Evolutionary conservation across 2,329 filamentous ascomycete genomes (phyloP).

Genomic region (Stachybotrys chartarum): DNA sequence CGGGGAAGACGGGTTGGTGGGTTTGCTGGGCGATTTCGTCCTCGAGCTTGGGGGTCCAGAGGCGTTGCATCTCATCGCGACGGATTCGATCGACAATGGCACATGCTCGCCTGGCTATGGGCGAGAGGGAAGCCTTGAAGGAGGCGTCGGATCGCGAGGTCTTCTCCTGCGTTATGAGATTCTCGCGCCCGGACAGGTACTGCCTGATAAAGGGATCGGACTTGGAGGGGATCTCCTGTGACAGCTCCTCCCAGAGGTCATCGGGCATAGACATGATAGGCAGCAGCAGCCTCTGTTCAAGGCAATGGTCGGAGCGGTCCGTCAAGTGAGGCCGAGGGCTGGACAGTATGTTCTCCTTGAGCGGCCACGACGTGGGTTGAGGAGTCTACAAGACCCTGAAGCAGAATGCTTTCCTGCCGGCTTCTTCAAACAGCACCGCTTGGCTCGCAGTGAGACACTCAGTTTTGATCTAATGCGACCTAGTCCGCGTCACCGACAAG

Average conservation of each 20-base stretch:
- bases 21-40: constrained; percentile 57
- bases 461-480: neutral
- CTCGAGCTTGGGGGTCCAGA: constrained; percentile 72
- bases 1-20: constrained; percentile 66
- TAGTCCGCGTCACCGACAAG: too few species aligned
- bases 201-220: constrained; percentile 74
- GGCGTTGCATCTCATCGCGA: constrained; percentile 62
- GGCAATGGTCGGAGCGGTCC: neutral
- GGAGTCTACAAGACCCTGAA: neutral
- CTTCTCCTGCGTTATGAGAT: constrained; percentile 74
- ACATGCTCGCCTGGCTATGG: constrained; percentile 70
- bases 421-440: too few species aligned
- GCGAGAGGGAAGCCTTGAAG: constrained; percentile 69
- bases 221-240: constrained; percentile 45
- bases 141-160: constrained; percentile 67
- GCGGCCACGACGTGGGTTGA: too few species aligned
- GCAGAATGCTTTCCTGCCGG: neutral
- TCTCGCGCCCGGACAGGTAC: constrained; percentile 69
- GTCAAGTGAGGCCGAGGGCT: neutral
- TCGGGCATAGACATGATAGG: constrained; percentile 36
- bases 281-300: neutral
- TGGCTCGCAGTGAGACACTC: neutral
- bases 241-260: constrained; percentile 53
- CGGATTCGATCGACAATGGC: constrained; percentile 75
- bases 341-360: too few species aligned